phyloP scores from a whole-genome alignment of 2,329 filamentous ascomycete genomes.

The Cordyceps tenuipes region DNA sequence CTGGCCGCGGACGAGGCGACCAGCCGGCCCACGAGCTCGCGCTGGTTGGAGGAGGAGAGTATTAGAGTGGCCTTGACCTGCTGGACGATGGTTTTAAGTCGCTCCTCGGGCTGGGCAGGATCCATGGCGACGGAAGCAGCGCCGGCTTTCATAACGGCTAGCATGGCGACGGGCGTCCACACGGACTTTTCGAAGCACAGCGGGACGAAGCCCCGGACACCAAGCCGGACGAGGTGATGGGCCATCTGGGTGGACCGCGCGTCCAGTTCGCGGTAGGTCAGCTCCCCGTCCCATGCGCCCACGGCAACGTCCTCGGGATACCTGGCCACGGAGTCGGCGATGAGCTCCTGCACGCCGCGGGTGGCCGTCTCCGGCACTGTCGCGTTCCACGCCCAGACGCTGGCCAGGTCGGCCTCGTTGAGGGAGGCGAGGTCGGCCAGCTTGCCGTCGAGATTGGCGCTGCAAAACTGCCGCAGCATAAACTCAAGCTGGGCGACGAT shows the following conservation, averaged over 20 bases:
- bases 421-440: neutral
- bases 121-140: conserved; percentile 1
- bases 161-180: conserved; percentile 4
- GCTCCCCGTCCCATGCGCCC: conserved; percentile 3
- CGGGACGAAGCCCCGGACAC: neutral
- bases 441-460: neutral
- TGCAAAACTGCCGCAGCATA: conserved; percentile 12
- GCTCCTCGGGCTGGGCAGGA: neutral
- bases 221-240: neutral
- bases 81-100: neutral
- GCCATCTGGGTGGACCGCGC: conserved; percentile 7
- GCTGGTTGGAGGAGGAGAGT: neutral
- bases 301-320: neutral
- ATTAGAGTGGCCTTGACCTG: neutral
- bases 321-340: neutral
- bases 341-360: neutral
- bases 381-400: conserved; percentile 12
- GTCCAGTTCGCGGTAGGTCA: conserved; percentile 15
- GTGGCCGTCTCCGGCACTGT: neutral
- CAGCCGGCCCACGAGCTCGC: neutral
- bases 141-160: conserved; percentile 1
- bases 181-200: conserved; percentile 2
- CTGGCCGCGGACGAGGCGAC: neutral
- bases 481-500: conserved; percentile 11
- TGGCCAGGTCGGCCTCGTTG: neutral